These are phyloP conservation scores for Coniochaeta sp. DNA, from an alignment of 2,329 filamentous ascomycete genomes.

Conservation along the genomic window DNA sequence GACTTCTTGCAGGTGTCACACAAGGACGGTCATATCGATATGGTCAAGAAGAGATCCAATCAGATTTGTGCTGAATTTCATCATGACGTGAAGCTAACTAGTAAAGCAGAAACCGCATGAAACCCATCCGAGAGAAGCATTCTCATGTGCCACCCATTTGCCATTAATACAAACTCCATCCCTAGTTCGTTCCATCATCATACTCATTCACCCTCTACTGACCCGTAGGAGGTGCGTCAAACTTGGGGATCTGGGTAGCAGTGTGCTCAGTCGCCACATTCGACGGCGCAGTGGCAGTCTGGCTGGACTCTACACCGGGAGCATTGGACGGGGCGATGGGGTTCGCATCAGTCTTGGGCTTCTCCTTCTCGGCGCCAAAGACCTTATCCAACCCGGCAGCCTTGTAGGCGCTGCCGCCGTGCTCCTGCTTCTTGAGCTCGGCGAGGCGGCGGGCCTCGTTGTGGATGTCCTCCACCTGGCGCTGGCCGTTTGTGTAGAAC, in stretches of 20 bases:
- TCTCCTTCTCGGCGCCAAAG: slow-evolving; percentile 31
- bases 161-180: background rate
- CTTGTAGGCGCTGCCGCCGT: slow-evolving; percentile 53
- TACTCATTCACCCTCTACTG: background rate
- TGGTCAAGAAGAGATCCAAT: no score
- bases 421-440: slow-evolving; percentile 70
- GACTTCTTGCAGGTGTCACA: no score
- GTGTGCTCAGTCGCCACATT: background rate
- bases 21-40: no score
- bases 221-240: background rate
- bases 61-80: background rate
- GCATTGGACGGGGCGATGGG: background rate
- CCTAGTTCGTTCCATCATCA: background rate
- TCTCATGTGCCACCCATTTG: background rate
- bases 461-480: slow-evolving; percentile 92
- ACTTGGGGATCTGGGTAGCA: background rate
- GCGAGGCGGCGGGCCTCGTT: slow-evolving; percentile 82
- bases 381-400: slow-evolving; percentile 50
- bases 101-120: background rate
- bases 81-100: background rate
- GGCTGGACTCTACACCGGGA: background rate
- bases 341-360: background rate
- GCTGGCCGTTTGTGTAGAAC: slow-evolving; percentile 80
- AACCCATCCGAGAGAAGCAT: background rate
- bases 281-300: background rate